Evolutionary conservation across 352 stramenopile species (phyloP), one percentile per base, ranked within the genome.

Genomic region (Phytophthora multivora): DNA sequence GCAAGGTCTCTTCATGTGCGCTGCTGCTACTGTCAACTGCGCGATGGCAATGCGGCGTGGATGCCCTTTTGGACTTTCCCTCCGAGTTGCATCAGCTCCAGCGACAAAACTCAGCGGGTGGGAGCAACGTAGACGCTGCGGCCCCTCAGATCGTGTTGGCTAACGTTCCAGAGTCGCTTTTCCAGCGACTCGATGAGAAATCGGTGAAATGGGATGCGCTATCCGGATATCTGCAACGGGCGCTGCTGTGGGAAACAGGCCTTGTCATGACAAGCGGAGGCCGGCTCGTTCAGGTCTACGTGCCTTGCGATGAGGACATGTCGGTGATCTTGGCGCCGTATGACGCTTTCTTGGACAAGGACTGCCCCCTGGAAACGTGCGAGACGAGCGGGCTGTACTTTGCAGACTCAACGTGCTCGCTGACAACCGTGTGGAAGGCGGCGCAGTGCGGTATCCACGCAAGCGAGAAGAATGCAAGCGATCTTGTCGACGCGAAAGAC

Each of bases 201-300:
- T 68, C 56, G 38, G 42, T 72, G 5, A 41, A 48, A 26, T 78
- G 69, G 69, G 42, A 66, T 42, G 10, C 52, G 4, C 66, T 88
- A 5, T 81, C 79, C 1, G 59, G 70, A 15, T 66, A 69, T 13
- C 49, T 87, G 5, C 77, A 89, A 57, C 77, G 79, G 30, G 79
- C 79, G 18, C 39, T 89, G 41, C 54, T 89, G 30, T 89, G 77
- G 77, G 79, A 89, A 43, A 45, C 52, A 2, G 79, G 79, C 0
- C 63, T 87, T 3, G 66, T 89, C 11, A 60, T 77, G 57, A 74
- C 75, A 2, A 66, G 49, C 25, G 53, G 60, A 11, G 71, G 65
- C 5, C 41, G 57, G 12, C 59, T 85, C 6, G 59, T 84, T 7
- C 79, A 89, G 40, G 65, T 89, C 19, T 66, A 77, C 30, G 66